Conservation (phyloP, 2,329 filamentous ascomycete species). For the Neophaeococcomyces aloes region DNA sequence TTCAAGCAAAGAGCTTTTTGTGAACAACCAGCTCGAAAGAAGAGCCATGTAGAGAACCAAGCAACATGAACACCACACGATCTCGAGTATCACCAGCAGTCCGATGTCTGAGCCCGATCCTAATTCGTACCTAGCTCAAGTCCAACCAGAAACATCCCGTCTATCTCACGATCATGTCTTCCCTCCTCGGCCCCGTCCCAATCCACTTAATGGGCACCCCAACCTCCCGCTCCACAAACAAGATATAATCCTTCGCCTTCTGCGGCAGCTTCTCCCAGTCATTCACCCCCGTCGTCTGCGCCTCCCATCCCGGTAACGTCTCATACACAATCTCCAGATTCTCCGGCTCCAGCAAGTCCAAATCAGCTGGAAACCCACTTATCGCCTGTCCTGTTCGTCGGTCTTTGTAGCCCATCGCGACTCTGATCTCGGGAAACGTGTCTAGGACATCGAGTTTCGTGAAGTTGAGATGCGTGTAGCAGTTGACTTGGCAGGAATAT, state of each 20-base stretch:
- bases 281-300: slow-evolving; percentile 46
- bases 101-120: no score
- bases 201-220: slow-evolving; percentile 53
- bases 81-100: no score
- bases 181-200: slow-evolving; percentile 50
- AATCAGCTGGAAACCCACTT: slow-evolving; percentile 48
- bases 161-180: slow-evolving; percentile 49
- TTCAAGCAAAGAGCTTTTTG: no score
- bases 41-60: no score
- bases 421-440: slow-evolving; percentile 52
- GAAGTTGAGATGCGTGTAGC: slow-evolving; percentile 48
- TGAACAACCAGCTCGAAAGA: no score
- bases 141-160: background rate
- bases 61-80: no score
- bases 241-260: slow-evolving; percentile 50
- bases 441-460: slow-evolving; percentile 57
- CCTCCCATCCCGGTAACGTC: slow-evolving; percentile 53
- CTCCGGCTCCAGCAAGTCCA: slow-evolving; percentile 34
- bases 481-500: slow-evolving; percentile 48
- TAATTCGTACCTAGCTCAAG: no score
- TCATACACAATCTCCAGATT: slow-evolving; percentile 47
- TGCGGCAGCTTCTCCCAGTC: slow-evolving; percentile 47
- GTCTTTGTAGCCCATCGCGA: slow-evolving; percentile 48
- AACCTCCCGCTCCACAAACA: slow-evolving; percentile 49
- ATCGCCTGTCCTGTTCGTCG: slow-evolving; percentile 37